Base-by-base conservation (phyloP, 352 stramenopile species). In the Albugo laibachii region DNA sequence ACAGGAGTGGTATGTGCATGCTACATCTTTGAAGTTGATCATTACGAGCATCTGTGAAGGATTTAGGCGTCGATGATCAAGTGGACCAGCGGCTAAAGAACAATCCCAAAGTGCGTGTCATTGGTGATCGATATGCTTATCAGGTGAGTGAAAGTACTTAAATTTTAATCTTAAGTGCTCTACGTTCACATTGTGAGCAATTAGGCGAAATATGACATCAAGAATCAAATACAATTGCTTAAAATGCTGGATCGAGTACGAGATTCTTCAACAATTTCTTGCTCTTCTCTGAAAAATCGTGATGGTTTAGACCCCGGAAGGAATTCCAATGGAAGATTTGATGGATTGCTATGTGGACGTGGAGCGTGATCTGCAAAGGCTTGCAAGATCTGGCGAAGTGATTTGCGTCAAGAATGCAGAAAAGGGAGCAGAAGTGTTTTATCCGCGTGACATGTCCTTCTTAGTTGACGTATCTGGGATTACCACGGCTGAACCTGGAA, bases 191-290 rank as follows among this genome's bases (percentile, higher is more conserved):
- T 43, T 10, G 3, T 43, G 16, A 8, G 38, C 3, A 24, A 27
- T n/a, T 38, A 87, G 65, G 77, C 77, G 36, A 91, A 91, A 65
- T 91, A 86, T 55, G 69, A 89, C 61, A 85, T 89, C 46, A 89
- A 89, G 56, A 84, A 86, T 51, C 61, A 59, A 19, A 62, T 72
- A 37, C 74, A 91, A 50, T 53, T 91, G 34, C 53, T 84, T 16
- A 79, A 81, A 39, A 78, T 84, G 36, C 61, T 91, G 27, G 73
- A 91, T 19, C 62, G 75, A 20, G 73, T 87, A 50, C n/a, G 58
- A 2, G 19, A 5, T 16, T 46, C 42, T 13, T 27, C 39, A 24
- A 36, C n/a, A 40, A 13, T 42, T 40, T 27, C 39, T 24, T 5
- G 21, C 19, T 52, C n/a, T 44, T 36, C 13, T 35, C 18, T 16